Base-by-base conservation (phyloP, 331 rosid genomes). In the Saraca asoca region DNA sequence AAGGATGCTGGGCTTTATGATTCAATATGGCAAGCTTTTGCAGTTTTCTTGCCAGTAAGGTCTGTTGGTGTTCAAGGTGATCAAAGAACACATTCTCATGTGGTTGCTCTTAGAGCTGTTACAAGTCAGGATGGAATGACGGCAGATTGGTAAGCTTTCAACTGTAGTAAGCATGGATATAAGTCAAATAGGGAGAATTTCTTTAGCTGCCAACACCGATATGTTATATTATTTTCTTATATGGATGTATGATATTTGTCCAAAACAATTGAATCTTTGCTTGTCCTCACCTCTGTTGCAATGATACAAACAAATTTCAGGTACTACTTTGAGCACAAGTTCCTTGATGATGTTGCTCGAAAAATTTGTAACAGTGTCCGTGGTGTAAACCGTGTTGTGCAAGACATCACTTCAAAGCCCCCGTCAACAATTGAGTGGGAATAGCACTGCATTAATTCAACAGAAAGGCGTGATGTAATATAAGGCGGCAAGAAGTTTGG, bases 41-140 rank as follows among this genome's bases (percentile, higher is more conserved):
- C 96, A 31, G 97, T 90, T 68, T 93, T 90, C 80, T 85, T 90
- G 66, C 98, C 98, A 3, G 66, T 90, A 56, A 80, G 83, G 78
- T 87, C 98, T 12, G 97, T 93, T 60, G 98, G 98, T 69, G 98
- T 93, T 75, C 98, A 93, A 82, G 98, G 98, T 37, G 98, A 93
- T 75, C 95, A 90, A 71, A 84, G 98, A 83, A 93, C 98, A 29
- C 98, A 93, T 74, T 91, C 97, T 62, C 96, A 93, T 79, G 97
- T 91, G 37, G 97, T 93, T 63, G 88, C 91, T 53, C 90, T 93
- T 11, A 80, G 98, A 78, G 98, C 98, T 62, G 97, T 94, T 56
- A 94, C 98, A 6, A 94, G 98, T 81, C 95, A 94, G 72, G 98
- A 94, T 77, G 98, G 98, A 80, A 94, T 94, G 98, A 94, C 98